Percentiles rank a stretch among this genome's conserved stretches.
These are phyloP conservation scores for Diutina scorzettiae DNA, from an alignment of 1,139 yeast species.

Conservation along the genomic window DNA sequence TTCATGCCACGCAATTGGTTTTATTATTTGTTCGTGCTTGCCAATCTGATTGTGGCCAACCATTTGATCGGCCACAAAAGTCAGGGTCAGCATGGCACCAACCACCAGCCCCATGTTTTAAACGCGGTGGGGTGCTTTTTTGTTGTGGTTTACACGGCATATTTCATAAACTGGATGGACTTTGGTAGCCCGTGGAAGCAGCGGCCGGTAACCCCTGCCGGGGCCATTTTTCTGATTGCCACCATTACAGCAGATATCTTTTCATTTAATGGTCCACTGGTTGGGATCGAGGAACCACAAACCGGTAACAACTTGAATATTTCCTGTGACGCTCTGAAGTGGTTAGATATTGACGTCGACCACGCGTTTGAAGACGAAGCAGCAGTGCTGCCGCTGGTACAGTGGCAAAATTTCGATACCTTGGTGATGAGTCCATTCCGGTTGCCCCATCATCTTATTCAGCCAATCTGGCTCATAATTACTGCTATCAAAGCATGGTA, in stretches of 20 bases:
- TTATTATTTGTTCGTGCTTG: constrained; percentile 1
- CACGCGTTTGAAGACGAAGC: constrained; percentile 1
- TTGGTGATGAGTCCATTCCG: constrained; percentile 1
- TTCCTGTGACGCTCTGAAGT: not conserved
- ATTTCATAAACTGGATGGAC: constrained; percentile 2
- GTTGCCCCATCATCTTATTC: not conserved
- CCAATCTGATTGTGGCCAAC: constrained; percentile 2
- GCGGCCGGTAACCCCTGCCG: not conserved
- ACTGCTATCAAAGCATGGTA: constrained; percentile 4
- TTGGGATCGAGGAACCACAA: not conserved
- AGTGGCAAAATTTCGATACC: constrained; percentile 5
- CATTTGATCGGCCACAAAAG: constrained; percentile 3
- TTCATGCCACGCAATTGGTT: not conserved
- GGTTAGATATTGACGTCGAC: constrained; percentile 4
- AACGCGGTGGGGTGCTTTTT: constrained; percentile 3
- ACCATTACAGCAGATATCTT: constrained; percentile 4
- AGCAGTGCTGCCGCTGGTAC: not conserved
- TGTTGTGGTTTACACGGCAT: not conserved
- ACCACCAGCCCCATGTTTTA: constrained; percentile 1
- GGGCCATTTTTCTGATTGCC: not conserved
- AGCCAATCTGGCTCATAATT: constrained; percentile 1
- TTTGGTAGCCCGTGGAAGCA: not conserved
- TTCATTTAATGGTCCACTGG: constrained; percentile 3
- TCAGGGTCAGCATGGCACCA: not conserved
- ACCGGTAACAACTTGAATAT: not conserved